phyloP scores from a whole-genome alignment of 192 early-diverging fungal genomes.

The Kickxella alabastrina region DNA sequence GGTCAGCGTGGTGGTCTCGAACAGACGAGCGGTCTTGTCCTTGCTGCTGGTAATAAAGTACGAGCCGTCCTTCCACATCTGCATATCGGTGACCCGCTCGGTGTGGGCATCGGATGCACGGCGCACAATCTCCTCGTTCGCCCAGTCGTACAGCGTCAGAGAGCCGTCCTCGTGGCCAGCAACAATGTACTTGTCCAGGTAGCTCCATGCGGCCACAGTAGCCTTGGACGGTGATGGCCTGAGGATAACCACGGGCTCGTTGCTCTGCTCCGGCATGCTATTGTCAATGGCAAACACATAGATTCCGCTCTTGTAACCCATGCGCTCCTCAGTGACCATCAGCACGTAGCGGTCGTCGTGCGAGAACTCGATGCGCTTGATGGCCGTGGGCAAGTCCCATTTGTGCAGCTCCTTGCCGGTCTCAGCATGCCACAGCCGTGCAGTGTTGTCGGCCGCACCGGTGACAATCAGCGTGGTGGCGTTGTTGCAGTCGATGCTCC shows the following conservation, averaged over 20 bases:
- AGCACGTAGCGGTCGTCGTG: slow-evolving; percentile 84
- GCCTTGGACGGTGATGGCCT: slow-evolving; percentile 76
- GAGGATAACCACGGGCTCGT: slow-evolving; percentile 72
- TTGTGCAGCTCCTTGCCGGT: slow-evolving; percentile 87
- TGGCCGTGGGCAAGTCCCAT: slow-evolving; percentile 87
- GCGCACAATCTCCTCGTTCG: slow-evolving; percentile 65
- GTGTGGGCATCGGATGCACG: slow-evolving; percentile 59
- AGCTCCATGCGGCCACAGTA: slow-evolving; percentile 89
- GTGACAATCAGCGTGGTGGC: slow-evolving; percentile 74
- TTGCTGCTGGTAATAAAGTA: slow-evolving; percentile 96
- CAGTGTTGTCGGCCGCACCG: slow-evolving; percentile 88
- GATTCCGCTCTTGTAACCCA: slow-evolving; percentile 87
- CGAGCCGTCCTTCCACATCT: slow-evolving; percentile 82
- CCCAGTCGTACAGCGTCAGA: slow-evolving; percentile 84
- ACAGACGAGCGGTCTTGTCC: slow-evolving; percentile 87
- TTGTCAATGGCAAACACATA: slow-evolving; percentile 76
- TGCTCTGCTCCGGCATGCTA: slow-evolving; percentile 59
- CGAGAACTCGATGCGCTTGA: slow-evolving; percentile 86
- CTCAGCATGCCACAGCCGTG: slow-evolving; percentile 88
- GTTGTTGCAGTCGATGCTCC: slow-evolving; percentile 93
- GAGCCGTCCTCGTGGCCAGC: slow-evolving; percentile 92
- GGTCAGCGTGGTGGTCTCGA: slow-evolving; percentile 80
- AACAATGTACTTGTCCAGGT: slow-evolving; percentile 89
- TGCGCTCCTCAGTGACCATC: slow-evolving; percentile 93
- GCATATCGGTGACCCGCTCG: slow-evolving; percentile 80